phyloP scores from a whole-genome alignment of 371 early-diverging fungal genomes.

The Mortierella sp. region DNA sequence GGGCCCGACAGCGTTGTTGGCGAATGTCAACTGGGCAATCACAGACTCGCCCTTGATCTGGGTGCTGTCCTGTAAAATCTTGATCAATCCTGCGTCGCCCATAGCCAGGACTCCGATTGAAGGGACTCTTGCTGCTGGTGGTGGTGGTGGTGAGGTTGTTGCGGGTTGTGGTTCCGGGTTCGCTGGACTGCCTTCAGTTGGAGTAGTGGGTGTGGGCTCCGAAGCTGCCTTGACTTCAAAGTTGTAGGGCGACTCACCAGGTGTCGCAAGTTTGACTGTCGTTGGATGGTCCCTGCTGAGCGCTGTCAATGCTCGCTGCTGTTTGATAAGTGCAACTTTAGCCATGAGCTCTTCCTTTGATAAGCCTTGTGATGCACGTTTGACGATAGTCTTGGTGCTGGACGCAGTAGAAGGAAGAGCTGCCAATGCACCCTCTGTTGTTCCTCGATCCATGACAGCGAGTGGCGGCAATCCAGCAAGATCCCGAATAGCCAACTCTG shows the following conservation, averaged over 20 bases:
- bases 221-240: background rate
- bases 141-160: background rate
- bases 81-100: constrained; percentile 22
- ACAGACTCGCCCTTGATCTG: constrained; percentile 19
- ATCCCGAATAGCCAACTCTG: constrained; percentile 29
- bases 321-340: background rate
- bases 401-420: background rate
- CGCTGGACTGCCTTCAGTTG: background rate
- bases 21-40: constrained; percentile 44
- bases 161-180: background rate
- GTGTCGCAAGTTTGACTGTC: constrained; percentile 12
- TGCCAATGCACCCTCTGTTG: background rate
- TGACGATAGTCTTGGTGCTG: background rate
- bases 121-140: background rate
- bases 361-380: constrained; percentile 19
- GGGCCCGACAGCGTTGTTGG: constrained; percentile 16
- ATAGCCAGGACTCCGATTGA: constrained; percentile 38
- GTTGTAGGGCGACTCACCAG: constrained; percentile 10
- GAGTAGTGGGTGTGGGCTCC: background rate
- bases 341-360: constrained; percentile 20
- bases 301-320: background rate
- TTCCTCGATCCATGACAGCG: background rate
- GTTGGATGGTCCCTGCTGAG: background rate
- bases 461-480: background rate
- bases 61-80: constrained; percentile 20